Base-by-base conservation (phyloP, 768 basidiomycete genomes). In the Suillus hirtellus region DNA sequence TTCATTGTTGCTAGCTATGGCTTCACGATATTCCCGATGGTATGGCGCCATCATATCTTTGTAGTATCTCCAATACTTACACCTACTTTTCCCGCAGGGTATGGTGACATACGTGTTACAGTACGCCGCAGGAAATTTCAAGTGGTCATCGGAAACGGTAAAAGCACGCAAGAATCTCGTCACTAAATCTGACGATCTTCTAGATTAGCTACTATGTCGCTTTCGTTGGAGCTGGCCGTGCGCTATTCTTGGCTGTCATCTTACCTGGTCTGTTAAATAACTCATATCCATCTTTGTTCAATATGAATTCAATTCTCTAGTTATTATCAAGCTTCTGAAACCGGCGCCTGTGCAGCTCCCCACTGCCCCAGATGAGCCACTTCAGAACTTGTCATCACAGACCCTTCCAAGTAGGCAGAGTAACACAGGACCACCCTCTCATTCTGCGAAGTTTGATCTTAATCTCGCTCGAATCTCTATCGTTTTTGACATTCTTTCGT, bases 121-220 rank as follows among this genome's bases (percentile, higher is more conserved):
- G 67, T 93, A 89, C 72, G 84, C 86, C 2, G 78, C 82, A 10
- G 74, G 79, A 0, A 79, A 76, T 3, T 93, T 89, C 71, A 79
- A 81, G 3, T 93, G 90, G 92, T 81, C 75, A 34, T 79, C 90
- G 24, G 87, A 89, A 76, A 78, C 74, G 61, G 89, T 90, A 66
- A 42, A 82, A 69, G 5, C 42, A 17, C 9, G 21, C 24, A 37
- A n/a, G 12, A 27, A 10, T 21, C 21, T 40, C 44, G 24, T 27
- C 34, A 46, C n/a, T 61, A 54, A 38, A 27, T 34, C 54, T 64
- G 59, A 60, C 61, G 19, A 49, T 11, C 5, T 35, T 53, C 34
- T 61, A 92, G 90, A 71, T 87, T n/a, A 89, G 89, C n/a, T 92
- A 92, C 69, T 92, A 82, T 77, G 68, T 91, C 12, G 88, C 85